phyloP scores from a whole-genome alignment of 768 basidiomycete species.

The Kwoniella mangroviensis region DNA sequence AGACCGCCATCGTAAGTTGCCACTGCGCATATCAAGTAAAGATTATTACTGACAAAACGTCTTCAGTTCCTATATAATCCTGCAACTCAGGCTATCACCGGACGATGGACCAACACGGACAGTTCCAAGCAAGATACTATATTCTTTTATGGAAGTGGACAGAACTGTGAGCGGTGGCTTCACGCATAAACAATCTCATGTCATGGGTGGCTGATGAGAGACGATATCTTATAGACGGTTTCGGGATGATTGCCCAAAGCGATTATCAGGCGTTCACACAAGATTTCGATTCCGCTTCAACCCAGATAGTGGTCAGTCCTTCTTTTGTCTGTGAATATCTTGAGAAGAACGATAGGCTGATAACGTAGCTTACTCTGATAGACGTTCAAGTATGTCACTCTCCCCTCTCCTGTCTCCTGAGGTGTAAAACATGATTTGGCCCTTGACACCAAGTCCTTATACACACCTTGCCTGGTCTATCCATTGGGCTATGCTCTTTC shows the following conservation, averaged over 20 bases:
- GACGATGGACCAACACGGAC: neutral
- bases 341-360: no score
- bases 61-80: slow-evolving; percentile 1
- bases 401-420: no score
- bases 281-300: no score
- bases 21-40: neutral
- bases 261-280: neutral
- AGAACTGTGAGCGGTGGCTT: neutral
- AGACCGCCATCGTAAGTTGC: neutral
- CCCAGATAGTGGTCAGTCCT: no score
- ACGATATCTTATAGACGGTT: neutral
- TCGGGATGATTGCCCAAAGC: neutral
- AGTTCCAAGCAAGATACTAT: neutral
- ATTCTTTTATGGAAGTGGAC: neutral
- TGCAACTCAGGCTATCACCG: neutral
- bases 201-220: neutral
- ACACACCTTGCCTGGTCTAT: no score
- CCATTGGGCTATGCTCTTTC: no score
- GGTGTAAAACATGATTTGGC: no score
- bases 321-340: no score
- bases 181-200: neutral
- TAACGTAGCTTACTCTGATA: no score
- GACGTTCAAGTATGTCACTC: no score
- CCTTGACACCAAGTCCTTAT: no score
- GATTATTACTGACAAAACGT: no score